A percentile compares a stretch with the other conserved stretches of the same genome.
Conservation (phyloP, 345 rosid genomes). For the Eucalyptus polybractea region DNA sequence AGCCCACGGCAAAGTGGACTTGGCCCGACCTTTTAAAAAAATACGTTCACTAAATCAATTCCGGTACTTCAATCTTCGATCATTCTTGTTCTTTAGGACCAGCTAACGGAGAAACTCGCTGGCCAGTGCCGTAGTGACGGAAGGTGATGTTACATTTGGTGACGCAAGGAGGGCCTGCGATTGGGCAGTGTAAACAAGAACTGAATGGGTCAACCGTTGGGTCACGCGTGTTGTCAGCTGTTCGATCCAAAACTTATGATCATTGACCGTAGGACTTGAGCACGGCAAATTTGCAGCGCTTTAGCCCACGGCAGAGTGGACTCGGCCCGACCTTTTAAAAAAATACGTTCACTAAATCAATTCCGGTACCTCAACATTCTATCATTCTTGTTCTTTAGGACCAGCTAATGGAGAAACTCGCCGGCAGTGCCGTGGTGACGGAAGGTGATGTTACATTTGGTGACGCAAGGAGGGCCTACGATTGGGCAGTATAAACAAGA, state of each 20-base stretch:
- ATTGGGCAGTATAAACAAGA: no score
- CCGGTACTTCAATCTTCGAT: fast-evolving
- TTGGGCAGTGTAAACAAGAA: neutral
- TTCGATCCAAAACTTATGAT: neutral
- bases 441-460: neutral
- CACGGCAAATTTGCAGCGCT: neutral
- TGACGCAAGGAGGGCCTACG: neutral
- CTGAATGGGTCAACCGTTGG: neutral
- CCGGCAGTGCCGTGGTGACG: neutral
- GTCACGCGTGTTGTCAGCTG: neutral
- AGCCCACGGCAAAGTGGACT: neutral
- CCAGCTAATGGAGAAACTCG: neutral
- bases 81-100: neutral
- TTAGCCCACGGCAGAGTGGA: neutral
- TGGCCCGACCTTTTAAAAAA: neutral
- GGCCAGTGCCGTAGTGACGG: neutral
- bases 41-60: neutral
- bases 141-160: neutral
- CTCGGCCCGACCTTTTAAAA: neutral
- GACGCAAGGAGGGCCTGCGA: neutral
- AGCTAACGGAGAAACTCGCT: neutral
- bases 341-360: neutral
- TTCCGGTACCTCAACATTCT: neutral
- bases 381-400: neutral
- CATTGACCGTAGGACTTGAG: neutral